Percentiles rank a stretch among this genome's conserved stretches.
These are phyloP conservation scores for Elsinoe necatrix DNA, from an alignment of 2,329 filamentous ascomycete species.

Conservation along the genomic window DNA sequence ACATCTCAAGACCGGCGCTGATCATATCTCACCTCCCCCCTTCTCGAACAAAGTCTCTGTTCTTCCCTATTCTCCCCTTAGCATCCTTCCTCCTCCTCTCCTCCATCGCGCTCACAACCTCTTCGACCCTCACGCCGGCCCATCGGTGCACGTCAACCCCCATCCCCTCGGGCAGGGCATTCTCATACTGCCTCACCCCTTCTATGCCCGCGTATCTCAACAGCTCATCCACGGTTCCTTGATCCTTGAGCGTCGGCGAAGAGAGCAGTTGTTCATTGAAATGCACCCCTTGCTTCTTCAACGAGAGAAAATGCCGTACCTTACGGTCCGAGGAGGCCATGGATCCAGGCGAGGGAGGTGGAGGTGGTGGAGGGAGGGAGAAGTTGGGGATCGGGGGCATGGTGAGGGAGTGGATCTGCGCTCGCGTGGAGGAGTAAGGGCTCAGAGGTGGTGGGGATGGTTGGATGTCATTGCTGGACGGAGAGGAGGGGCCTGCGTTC, in stretches of 20 bases:
- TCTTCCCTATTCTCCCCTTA: background rate
- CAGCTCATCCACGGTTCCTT: constrained; percentile 62
- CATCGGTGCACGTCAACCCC: constrained; percentile 29
- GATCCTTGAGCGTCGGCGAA: constrained; percentile 61
- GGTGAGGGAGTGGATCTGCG: constrained; percentile 61
- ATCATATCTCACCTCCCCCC: background rate
- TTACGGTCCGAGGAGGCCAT: constrained; percentile 49
- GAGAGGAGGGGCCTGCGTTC: constrained; percentile 14
- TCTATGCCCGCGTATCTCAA: constrained; percentile 57
- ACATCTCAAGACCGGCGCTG: too few species aligned
- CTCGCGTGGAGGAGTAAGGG: constrained; percentile 59
- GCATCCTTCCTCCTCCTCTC: constrained; percentile 4
- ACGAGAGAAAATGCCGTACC: constrained; percentile 62
- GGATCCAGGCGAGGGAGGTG: constrained; percentile 35
- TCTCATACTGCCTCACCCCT: constrained; percentile 55
- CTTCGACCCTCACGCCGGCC: constrained; percentile 11
- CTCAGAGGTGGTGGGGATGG: constrained; percentile 35
- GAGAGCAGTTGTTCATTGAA: constrained; percentile 67
- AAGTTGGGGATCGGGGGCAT: constrained; percentile 64
- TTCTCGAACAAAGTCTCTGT: constrained; percentile 9
- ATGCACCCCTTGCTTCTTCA: constrained; percentile 70
- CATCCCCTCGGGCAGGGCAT: constrained; percentile 39
- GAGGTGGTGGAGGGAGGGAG: constrained; percentile 65
- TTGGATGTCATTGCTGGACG: constrained; percentile 17
- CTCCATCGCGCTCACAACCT: constrained; percentile 17